These are phyloP conservation scores for Fusarium graminum DNA, from an alignment of 2,329 filamentous ascomycete species.

Conservation along the genomic window DNA sequence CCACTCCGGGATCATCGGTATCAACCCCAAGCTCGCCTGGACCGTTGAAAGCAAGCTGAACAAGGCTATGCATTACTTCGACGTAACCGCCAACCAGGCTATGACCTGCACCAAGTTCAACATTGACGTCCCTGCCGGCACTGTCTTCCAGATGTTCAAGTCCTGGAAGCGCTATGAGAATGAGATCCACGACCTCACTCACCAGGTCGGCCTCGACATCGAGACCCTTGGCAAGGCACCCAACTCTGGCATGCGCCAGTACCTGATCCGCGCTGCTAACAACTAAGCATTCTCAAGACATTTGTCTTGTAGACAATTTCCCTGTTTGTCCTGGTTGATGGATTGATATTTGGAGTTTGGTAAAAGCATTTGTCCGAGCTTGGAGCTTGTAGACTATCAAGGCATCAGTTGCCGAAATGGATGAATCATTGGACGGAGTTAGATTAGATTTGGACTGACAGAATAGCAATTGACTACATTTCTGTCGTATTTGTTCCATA, in stretches of 20 bases:
- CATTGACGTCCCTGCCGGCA: conserved; percentile 1
- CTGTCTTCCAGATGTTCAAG: conserved; percentile 41
- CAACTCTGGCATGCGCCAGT: conserved; percentile 44
- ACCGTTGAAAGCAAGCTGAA: conserved; percentile 18
- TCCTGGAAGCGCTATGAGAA: conserved; percentile 45
- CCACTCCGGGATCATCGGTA: conserved; percentile 26
- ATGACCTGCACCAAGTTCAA: conserved; percentile 32
- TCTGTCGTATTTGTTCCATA: background rate
- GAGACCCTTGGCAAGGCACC: conserved; percentile 41
- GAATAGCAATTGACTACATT: background rate
- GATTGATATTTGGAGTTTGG: conserved; percentile 6
- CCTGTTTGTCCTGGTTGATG: background rate
- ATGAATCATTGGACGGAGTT: background rate
- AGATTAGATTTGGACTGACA: background rate
- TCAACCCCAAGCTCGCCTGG: conserved; percentile 22
- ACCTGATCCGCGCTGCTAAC: conserved; percentile 3
- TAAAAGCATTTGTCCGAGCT: conserved; percentile 1
- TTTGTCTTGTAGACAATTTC: fast-evolving
- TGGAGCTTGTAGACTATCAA: conserved; percentile 1
- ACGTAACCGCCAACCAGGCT: conserved; percentile 25
- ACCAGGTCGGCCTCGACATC: conserved; percentile 29
- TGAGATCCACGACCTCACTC: conserved; percentile 29
- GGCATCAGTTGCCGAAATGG: too few species aligned
- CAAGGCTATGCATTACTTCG: conserved; percentile 42
- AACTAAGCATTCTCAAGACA: background rate